phyloP scores from a whole-genome alignment of 78 protist genomes.

The Tieghemostelium lacteum region DNA sequence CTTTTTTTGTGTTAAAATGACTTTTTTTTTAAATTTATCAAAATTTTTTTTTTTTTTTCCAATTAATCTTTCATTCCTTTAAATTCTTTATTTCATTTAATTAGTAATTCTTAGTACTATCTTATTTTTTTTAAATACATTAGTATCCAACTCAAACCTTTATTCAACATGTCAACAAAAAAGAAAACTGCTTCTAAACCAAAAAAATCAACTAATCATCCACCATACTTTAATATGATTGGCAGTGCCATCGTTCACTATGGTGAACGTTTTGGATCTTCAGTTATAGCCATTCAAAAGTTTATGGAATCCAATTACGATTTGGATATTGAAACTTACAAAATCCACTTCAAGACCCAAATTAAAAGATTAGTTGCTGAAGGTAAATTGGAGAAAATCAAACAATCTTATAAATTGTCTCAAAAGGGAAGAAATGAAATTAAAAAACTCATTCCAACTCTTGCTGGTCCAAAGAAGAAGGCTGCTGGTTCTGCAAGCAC shows the following conservation, averaged over 20 bases:
- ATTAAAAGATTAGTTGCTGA: conserved; percentile 12
- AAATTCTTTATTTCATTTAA: no score
- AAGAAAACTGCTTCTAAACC: conserved; percentile 1
- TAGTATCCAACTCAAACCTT: no score
- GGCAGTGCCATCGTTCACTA: conserved; percentile 13
- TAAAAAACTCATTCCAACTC: not conserved
- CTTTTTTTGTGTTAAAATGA: no score
- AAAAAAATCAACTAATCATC: conserved; percentile 14
- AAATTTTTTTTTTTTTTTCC: no score
- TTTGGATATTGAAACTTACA: conserved; percentile 5
- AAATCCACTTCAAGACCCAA: not conserved
- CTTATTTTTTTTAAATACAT: no score
- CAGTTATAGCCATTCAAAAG: conserved; percentile 39
- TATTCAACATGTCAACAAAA: no score
- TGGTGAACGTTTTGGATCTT: conserved; percentile 40
- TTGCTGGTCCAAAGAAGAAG: not conserved
- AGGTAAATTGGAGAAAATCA: conserved; percentile 1
- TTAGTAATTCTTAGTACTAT: no score
- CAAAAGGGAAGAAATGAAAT: conserved; percentile 1
- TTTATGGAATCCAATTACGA: conserved; percentile 40
- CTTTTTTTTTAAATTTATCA: no score
- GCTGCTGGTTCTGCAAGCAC: not conserved
- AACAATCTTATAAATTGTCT: conserved; percentile 36
- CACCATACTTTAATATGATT: conserved; percentile 56
- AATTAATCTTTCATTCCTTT: no score